phyloP scores from a whole-genome alignment of 208 protist species.

The Leishmania arabica region DNA sequence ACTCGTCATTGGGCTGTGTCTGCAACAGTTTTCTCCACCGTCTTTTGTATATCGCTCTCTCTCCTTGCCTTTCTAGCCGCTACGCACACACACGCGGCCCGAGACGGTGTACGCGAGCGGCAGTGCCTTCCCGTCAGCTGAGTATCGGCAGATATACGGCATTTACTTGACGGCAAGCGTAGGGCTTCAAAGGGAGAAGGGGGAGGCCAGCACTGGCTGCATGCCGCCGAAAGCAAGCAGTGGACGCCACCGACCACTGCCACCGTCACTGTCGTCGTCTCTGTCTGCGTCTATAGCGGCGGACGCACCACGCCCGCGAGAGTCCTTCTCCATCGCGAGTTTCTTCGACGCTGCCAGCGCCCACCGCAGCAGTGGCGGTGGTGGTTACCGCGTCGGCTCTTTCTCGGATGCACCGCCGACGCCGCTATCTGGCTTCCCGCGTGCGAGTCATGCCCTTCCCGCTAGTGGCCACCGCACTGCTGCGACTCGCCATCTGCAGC shows the following conservation, averaged over 20 bases:
- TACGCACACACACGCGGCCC: background rate
- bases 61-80: background rate
- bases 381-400: conserved; percentile 9
- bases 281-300: conserved; percentile 1
- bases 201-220: background rate
- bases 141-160: background rate
- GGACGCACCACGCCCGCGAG: conserved; percentile 1
- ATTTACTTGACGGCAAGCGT: background rate
- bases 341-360: conserved; percentile 53
- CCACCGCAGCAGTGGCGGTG: conserved; percentile 1
- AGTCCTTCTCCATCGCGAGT: conserved; percentile 41
- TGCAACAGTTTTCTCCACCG: background rate
- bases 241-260: conserved; percentile 1
- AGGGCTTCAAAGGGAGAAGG: background rate
- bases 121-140: background rate
- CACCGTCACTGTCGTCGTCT: conserved; percentile 6
- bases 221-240: conserved; percentile 29
- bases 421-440: background rate
- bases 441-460: background rate
- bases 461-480: background rate
- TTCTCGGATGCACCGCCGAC: background rate
- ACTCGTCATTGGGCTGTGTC: background rate
- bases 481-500: background rate
- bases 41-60: background rate
- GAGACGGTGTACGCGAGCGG: background rate